Base-by-base conservation (phyloP, 2,329 filamentous ascomycete genomes). In the Diaporthe capsici region DNA sequence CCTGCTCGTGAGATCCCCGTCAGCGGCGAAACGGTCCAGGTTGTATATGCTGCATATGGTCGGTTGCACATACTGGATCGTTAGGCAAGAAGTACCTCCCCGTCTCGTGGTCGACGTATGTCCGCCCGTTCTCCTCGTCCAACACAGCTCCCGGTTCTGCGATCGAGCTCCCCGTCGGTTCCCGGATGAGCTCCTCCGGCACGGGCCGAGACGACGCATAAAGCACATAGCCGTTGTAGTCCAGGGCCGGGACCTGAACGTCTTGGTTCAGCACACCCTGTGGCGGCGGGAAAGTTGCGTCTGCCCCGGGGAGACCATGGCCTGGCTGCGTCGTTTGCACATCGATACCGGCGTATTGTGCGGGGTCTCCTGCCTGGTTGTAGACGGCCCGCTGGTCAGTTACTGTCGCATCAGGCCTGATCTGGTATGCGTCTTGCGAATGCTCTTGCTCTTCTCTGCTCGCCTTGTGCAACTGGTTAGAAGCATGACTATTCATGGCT, bases 71-170 rank as follows among this genome's bases (percentile, higher is more conserved):
- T 34, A 76, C 73, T n/a, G 65, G 28, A n/a, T 65, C 73, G 15
- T 75, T 75, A 34, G 73, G 73, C n/a, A 63, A 8, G 4, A 57
- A 72, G 34, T 72, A 75, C 25, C 47, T 44, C 3, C 73, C 73
- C 25, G 65, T 72, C 15, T 71, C 73, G 15, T 72, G 73, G 39
- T 55, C 15, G 4, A 51, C 47, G 5, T 53, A 72, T 15, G 73
- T 71, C 37, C 65, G n/a, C 9, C 65, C 67, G n/a, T 44, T 75
- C 47, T 71, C 67, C 65, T 75, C 47, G 22, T 72, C 65, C 15
- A 63, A 6, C 1, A 72, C 47, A 4, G 73, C 70, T 0, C 55
- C 25, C 2, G 73, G 65, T n/a, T 71, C 55, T 22, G 73, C 65
- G 3, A 72, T 37, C 1, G 73, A 75, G n/a, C 34, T 63, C 15